These are phyloP conservation scores for Trypanosoma melophagium DNA, from an alignment of 208 protist species.

Conservation along the genomic window DNA sequence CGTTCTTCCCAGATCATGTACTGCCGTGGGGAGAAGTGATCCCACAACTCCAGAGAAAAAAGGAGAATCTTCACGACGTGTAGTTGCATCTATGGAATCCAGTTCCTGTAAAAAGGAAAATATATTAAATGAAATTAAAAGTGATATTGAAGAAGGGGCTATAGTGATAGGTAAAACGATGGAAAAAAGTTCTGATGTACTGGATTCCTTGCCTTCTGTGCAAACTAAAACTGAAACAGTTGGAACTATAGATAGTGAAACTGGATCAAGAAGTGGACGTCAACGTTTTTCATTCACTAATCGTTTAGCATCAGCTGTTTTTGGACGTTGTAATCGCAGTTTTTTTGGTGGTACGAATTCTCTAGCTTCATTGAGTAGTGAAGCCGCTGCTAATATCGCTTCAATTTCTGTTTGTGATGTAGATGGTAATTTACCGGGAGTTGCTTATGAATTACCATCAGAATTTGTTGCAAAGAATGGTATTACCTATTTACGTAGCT, in stretches of 20 bases:
- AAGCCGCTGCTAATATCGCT: conserved; percentile 3
- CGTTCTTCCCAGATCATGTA: background rate
- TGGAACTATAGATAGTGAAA: background rate
- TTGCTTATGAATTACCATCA: conserved; percentile 33
- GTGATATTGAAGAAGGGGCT: background rate
- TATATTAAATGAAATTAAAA: background rate
- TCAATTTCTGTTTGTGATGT: conserved; percentile 17
- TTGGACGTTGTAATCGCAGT: conserved; percentile 6
- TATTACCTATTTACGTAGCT: conserved; percentile 71
- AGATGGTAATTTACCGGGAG: conserved; percentile 12
- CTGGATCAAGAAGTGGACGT: background rate
- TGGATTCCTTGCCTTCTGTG: conserved; percentile 10
- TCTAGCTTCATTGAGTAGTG: conserved; percentile 17
- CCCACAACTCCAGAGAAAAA: no score
- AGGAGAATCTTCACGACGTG: no score
- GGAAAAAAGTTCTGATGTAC: background rate
- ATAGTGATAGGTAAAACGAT: background rate
- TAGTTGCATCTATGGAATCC: background rate
- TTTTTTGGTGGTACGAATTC: conserved; percentile 14
- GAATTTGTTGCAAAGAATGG: conserved; percentile 80
- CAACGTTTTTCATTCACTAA: conserved; percentile 33
- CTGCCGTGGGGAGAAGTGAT: no score
- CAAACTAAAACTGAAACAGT: background rate
- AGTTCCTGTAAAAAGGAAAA: background rate
- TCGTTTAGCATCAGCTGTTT: background rate